These are phyloP conservation scores for Thecaphora frezii DNA, from an alignment of 1,284 basidiomycete genomes.

Conservation along the genomic window DNA sequence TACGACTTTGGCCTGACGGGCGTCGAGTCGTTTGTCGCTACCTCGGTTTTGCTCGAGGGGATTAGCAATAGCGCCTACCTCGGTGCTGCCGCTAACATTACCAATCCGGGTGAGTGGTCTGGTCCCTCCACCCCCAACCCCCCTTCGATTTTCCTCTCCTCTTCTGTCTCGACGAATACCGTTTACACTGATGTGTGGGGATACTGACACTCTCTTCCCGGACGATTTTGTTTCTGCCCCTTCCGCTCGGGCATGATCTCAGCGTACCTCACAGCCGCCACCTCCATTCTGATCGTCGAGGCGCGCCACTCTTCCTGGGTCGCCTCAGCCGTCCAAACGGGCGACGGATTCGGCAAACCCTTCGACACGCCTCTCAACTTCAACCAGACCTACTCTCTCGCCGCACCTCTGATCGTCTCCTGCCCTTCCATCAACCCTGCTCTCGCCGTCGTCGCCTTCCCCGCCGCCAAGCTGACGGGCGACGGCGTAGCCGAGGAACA, in stretches of 20 bases:
- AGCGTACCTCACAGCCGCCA: slow-evolving; percentile 38
- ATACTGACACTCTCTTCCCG: too few species aligned
- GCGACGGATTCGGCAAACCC: slow-evolving; percentile 33
- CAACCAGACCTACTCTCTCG: slow-evolving; percentile 60
- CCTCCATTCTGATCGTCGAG: slow-evolving; percentile 46
- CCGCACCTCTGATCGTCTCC: slow-evolving; percentile 60
- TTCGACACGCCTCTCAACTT: slow-evolving; percentile 65
- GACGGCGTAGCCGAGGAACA: slow-evolving; percentile 48
- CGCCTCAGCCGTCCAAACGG: slow-evolving; percentile 26
- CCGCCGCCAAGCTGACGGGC: slow-evolving; percentile 58
- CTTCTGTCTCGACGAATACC: too few species aligned
- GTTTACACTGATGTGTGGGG: too few species aligned
- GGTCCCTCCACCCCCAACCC: slow-evolving; percentile 15
- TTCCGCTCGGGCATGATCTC: too few species aligned
- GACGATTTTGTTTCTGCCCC: too few species aligned
- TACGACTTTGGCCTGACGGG: slow-evolving; percentile 65
- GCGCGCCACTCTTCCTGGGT: slow-evolving; percentile 44
- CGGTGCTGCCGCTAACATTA: slow-evolving; percentile 64
- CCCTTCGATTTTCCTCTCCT: too few species aligned
- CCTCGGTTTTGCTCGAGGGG: slow-evolving; percentile 67
- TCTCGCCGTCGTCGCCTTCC: slow-evolving; percentile 62
- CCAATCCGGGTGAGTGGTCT: slow-evolving; percentile 34
- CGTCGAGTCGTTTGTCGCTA: slow-evolving; percentile 63
- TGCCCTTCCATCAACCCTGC: slow-evolving; percentile 65
- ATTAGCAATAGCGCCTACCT: slow-evolving; percentile 66